Percentiles rank a stretch among this genome's conserved stretches.
Evolutionary conservation across 495 filamentous ascomycete genomes (phyloP).

Genomic region (Talaromyces trachyspermus): DNA sequence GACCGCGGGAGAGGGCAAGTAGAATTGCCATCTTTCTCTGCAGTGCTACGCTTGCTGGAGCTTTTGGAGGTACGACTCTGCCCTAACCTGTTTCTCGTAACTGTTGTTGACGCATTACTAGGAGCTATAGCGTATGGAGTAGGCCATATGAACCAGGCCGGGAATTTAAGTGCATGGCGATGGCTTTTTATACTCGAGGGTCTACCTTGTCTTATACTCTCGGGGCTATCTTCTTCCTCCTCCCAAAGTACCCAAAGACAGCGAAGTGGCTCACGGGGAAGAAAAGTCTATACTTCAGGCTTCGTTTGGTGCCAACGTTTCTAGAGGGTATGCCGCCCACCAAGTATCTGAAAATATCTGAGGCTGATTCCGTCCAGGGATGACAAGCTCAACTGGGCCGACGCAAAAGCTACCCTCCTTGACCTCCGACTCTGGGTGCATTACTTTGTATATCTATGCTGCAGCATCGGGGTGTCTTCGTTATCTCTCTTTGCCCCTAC

Average conservation of each 20-base stretch:
- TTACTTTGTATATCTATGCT: conserved; percentile 45
- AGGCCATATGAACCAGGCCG: conserved; percentile 44
- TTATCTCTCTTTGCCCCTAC: conserved; percentile 47
- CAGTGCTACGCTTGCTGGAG: conserved; percentile 49
- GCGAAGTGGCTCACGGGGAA: conserved; percentile 33
- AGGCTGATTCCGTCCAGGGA: conserved; percentile 2
- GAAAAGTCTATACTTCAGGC: conserved; percentile 25
- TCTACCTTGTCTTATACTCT: conserved; percentile 36
- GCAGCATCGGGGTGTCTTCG: conserved; percentile 22
- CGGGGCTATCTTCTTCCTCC: conserved; percentile 37
- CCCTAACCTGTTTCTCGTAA: background rate
- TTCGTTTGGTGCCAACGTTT: conserved; percentile 37
- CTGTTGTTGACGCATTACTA: background rate
- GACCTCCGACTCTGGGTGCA: conserved; percentile 46
- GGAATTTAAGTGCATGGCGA: conserved; percentile 45
- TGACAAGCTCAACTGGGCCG: conserved; percentile 40
- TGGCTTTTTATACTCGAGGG: conserved; percentile 59
- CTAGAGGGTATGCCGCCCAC: conserved; percentile 39
- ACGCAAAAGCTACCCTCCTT: conserved; percentile 38
- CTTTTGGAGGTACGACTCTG: conserved; percentile 50
- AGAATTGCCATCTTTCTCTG: conserved; percentile 51
- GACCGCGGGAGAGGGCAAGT: conserved; percentile 42
- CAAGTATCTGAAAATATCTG: conserved; percentile 1
- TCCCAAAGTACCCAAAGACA: conserved; percentile 48
- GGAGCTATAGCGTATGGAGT: conserved; percentile 23